A percentile compares a stretch with the other conserved stretches of the same genome.
Conservation (phyloP, 2,329 filamentous ascomycete species). For the Pseudogymnoascus sp. region DNA sequence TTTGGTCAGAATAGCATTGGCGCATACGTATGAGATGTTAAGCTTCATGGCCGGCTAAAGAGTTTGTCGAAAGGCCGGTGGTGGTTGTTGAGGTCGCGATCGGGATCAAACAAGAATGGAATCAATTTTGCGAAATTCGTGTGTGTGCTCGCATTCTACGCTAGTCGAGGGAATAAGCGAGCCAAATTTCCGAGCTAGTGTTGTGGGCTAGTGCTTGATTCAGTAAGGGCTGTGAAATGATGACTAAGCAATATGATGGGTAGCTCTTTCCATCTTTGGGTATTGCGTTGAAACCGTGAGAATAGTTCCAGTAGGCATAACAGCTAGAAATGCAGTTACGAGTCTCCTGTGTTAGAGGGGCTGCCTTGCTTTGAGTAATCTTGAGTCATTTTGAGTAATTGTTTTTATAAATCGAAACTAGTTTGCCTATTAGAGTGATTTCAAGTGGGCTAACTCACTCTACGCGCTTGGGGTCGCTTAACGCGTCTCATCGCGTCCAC, state of each 20-base stretch:
- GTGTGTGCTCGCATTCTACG: constrained; percentile 10
- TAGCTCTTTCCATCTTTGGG: neutral
- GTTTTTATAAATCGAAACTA: neutral
- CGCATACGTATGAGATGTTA: constrained; percentile 48
- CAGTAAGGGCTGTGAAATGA: neutral
- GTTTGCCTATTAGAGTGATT: neutral
- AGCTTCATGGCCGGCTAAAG: constrained; percentile 52
- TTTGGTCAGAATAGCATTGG: constrained; percentile 37
- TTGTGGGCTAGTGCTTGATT: neutral
- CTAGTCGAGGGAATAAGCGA: constrained; percentile 7
- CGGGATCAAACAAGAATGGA: constrained; percentile 8
- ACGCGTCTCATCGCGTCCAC: constrained; percentile 4
- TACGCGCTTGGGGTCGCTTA: constrained; percentile 3
- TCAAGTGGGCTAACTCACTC: neutral
- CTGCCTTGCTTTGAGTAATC: neutral
- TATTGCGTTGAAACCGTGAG: neutral
- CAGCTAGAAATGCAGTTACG: neutral
- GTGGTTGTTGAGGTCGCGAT: constrained; percentile 11
- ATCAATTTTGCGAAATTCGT: constrained; percentile 11
- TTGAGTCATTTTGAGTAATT: too few species aligned
- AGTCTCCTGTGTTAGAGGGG: neutral
- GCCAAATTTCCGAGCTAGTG: neutral
- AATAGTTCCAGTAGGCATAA: neutral
- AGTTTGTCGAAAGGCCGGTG: constrained; percentile 8
- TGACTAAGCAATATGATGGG: neutral